Conservation (phyloP, 2,329 filamentous ascomycete genomes). For the Dryadomyces quercus-mongolicae region DNA sequence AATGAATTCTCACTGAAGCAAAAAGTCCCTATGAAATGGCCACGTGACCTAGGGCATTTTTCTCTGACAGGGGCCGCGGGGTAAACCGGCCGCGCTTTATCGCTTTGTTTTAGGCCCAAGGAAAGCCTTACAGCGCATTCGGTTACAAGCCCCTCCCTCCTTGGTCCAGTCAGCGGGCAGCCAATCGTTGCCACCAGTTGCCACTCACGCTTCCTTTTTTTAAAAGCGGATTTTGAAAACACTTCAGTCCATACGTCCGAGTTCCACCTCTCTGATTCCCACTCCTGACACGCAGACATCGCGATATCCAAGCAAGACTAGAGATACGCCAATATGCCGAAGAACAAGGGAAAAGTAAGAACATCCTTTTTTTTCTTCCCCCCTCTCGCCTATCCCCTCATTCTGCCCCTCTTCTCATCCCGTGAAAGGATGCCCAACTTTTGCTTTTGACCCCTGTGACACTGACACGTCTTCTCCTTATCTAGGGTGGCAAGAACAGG, state of each 20-base stretch:
- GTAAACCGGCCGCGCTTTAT: background rate
- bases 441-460: conserved; percentile 15
- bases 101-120: background rate
- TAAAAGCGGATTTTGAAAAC: background rate
- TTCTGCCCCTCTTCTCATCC: conserved; percentile 3
- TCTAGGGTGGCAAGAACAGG: conserved; percentile 80
- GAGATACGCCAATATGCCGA: conserved; percentile 58
- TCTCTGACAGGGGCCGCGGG: background rate
- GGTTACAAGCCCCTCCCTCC: background rate
- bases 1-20: too few relatives aligned
- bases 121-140: background rate
- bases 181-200: background rate
- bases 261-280: too few relatives aligned
- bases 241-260: background rate
- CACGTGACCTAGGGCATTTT: conserved; percentile 1
- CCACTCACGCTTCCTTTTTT: background rate
- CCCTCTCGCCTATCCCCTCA: background rate
- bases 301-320: background rate
- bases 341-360: conserved; percentile 95
- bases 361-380: background rate
- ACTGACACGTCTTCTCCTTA: background rate
- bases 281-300: background rate
- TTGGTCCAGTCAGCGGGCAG: background rate
- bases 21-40: background rate
- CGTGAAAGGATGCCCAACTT: background rate